Conservation (phyloP, 2,329 filamentous ascomycete genomes). For the Ramularia endophylla region DNA sequence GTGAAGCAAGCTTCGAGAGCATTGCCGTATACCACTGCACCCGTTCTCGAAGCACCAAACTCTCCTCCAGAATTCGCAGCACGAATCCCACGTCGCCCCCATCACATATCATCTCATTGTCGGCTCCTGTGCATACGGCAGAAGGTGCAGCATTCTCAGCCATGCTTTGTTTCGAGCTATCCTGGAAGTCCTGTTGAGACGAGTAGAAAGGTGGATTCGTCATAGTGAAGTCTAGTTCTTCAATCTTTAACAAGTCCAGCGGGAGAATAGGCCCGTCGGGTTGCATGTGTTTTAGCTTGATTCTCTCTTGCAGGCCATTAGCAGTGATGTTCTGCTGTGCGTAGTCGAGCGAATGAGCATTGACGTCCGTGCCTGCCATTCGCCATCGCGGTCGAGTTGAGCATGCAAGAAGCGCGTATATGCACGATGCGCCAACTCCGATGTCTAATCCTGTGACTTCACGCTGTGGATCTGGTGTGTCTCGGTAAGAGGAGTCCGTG, state of each 20-base stretch:
- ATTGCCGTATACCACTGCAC: conserved; percentile 89
- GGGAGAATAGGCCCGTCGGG: conserved; percentile 54
- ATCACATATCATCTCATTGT: conserved; percentile 70
- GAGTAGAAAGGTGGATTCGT: conserved; percentile 93
- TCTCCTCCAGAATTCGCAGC: conserved; percentile 63
- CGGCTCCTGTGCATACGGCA: conserved; percentile 69
- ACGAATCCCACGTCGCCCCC: conserved; percentile 78
- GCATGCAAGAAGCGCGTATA: conserved; percentile 81
- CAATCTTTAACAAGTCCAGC: conserved; percentile 48
- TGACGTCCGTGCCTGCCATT: conserved; percentile 59
- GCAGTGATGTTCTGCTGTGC: conserved; percentile 60
- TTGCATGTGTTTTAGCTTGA: conserved; percentile 59
- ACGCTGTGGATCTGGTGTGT: conserved; percentile 44
- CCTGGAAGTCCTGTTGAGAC: conserved; percentile 62
- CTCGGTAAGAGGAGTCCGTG: conserved; percentile 47
- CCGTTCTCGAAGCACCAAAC: conserved; percentile 50
- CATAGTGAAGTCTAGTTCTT: conserved; percentile 73
- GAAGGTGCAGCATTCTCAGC: conserved; percentile 58
- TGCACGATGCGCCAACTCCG: conserved; percentile 83
- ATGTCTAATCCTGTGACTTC: conserved; percentile 54
- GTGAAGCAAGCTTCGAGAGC: conserved; percentile 73
- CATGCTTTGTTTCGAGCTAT: conserved; percentile 38
- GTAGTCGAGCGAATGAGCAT: conserved; percentile 60
- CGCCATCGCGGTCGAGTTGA: conserved; percentile 60
- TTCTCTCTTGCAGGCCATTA: conserved; percentile 60